Base-by-base conservation (phyloP, 2,329 filamentous ascomycete genomes). In the Fusarium continuum region DNA sequence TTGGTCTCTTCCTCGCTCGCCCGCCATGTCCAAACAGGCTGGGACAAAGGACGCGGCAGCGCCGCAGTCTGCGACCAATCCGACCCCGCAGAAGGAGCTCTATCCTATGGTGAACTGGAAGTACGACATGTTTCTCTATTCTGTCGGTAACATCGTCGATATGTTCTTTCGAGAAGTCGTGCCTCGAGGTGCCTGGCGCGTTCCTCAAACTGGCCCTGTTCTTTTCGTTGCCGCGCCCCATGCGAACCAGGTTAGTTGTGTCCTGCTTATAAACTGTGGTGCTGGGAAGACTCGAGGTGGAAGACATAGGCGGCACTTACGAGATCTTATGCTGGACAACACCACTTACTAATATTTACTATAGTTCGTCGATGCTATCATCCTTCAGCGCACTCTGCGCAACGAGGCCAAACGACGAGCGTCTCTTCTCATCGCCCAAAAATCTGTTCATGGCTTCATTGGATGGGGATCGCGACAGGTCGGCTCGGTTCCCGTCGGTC, bases 141-240 rank as follows among this genome's bases (percentile, higher is more conserved):
- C 83, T 43, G 90, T 93, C 74, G 91, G 89, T 35, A 86, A 98
- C 64, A 83, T 98, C 47, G 88, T 96, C 66, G 95, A 99, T 77
- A 88, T 97, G 68, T 99, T 99, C 86, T 99, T 99, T 82, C 90
- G 95, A 69, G 95, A 99, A 78, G 92, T 99, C 14, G 93, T 98
- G 75, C 95, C 95, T 11, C 87, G 95, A 65, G 93, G 93, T 68
- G 92, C 93, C 63, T 99, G 95, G 93, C 94, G 93, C 77, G 91
- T 99, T 38, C 95, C 95, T 38, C 88, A 90, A 71, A 85, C 87
- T 63, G 95, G 93, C 0, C 93, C 95, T 2, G 87, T 99, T 63
- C 91, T 99, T 57, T 95, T 99, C 72, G 95, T 99, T 68, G 95
- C 93, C 38, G 95, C 94, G 50, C 95, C 95, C 67, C 95, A 99